Evolutionary conservation across 768 basidiomycete genomes (phyloP).

Genomic region (Amanita muscaria): DNA sequence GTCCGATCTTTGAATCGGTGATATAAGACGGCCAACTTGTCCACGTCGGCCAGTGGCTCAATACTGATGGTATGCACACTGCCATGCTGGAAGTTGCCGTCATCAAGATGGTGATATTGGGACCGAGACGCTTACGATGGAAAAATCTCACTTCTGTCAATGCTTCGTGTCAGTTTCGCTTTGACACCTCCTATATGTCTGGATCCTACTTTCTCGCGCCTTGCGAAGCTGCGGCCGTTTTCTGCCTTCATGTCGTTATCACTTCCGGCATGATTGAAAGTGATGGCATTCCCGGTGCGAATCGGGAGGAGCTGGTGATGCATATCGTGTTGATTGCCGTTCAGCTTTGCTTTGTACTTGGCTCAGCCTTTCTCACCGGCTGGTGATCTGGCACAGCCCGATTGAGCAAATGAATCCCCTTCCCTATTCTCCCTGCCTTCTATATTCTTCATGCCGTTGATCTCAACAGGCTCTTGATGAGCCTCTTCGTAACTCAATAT

Average conservation of each 20-base stretch:
- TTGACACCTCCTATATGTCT: conserved; percentile 2
- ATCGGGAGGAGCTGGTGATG: conserved; percentile 1
- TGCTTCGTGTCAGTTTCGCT: conserved; percentile 5
- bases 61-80: not conserved
- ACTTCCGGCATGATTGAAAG: conserved; percentile 7
- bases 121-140: not conserved
- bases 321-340: conserved; percentile 7
- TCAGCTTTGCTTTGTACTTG: conserved; percentile 2
- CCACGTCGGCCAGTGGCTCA: not conserved
- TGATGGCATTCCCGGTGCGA: conserved; percentile 1
- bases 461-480: conserved; percentile 5
- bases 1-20: no score
- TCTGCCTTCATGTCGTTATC: conserved; percentile 3
- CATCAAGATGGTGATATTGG: not conserved
- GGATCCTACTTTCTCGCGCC: not conserved
- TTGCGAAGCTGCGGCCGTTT: conserved; percentile 6
- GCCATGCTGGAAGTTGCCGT: not conserved
- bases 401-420: not conserved
- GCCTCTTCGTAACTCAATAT: conserved; percentile 5
- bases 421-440: conserved; percentile 4
- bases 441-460: conserved; percentile 8
- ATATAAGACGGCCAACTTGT: not conserved
- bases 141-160: no score
- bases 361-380: conserved; percentile 3
- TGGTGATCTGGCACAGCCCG: not conserved